phyloP scores from a whole-genome alignment of 1,139 yeast genomes.

The Taphrina confusa region DNA sequence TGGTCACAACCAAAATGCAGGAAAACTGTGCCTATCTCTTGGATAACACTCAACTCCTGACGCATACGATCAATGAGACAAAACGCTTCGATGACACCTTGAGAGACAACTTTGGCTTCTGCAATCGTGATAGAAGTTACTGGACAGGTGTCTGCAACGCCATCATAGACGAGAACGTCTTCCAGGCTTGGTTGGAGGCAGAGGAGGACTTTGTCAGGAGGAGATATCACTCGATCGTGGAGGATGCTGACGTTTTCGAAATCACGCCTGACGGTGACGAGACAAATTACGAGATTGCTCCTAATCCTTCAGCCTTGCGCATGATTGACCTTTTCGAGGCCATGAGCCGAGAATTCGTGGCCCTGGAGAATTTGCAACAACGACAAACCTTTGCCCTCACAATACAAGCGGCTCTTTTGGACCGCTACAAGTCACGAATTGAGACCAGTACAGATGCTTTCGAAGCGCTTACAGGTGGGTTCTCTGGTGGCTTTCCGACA shows the following conservation, averaged over 20 bases:
- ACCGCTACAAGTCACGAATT: slow-evolving; percentile 59
- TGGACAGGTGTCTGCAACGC: slow-evolving; percentile 67
- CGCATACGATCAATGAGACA: slow-evolving; percentile 64
- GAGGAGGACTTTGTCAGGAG: slow-evolving; percentile 61
- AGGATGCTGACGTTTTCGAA: slow-evolving; percentile 57
- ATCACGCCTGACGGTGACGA: slow-evolving; percentile 54
- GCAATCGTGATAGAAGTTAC: slow-evolving; percentile 51
- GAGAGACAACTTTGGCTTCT: slow-evolving; percentile 57
- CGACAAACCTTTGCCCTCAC: slow-evolving; percentile 69
- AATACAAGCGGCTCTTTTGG: slow-evolving; percentile 66
- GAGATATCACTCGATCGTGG: slow-evolving; percentile 62
- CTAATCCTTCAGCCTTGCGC: slow-evolving; percentile 68
- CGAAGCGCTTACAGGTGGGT: slow-evolving; percentile 52
- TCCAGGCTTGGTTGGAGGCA: slow-evolving; percentile 66
- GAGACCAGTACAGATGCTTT: slow-evolving; percentile 53
- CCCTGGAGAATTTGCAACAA: slow-evolving; percentile 60
- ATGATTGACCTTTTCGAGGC: slow-evolving; percentile 65
- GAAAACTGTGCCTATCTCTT: slow-evolving; percentile 48
- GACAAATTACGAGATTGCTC: slow-evolving; percentile 49
- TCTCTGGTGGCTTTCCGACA: slow-evolving; percentile 49
- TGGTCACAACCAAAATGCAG: slow-evolving; percentile 55
- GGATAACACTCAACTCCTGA: slow-evolving; percentile 55
- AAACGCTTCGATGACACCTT: slow-evolving; percentile 61
- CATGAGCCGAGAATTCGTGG: slow-evolving; percentile 63
- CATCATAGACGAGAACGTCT: slow-evolving; percentile 51